phyloP scores from a whole-genome alignment of 2,329 filamentous ascomycete genomes.

The Cordyceps militaris region DNA sequence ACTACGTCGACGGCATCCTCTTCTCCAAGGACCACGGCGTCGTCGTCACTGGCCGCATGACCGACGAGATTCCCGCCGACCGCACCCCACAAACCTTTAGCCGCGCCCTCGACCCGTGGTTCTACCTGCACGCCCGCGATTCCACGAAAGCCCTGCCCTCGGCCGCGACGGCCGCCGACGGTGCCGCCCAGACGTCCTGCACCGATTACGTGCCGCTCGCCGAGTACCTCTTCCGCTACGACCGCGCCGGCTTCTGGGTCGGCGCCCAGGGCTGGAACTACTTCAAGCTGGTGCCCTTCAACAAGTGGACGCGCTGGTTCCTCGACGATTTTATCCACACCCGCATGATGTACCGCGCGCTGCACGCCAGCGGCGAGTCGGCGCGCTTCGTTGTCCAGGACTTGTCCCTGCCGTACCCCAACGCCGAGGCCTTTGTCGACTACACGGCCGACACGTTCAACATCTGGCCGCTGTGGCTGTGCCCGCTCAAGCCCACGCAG shows the following conservation, averaged over 20 bases:
- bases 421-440: slow-evolving; percentile 45
- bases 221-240: slow-evolving; percentile 72
- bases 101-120: slow-evolving; percentile 63
- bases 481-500: slow-evolving; percentile 42
- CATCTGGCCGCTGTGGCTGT: slow-evolving; percentile 57
- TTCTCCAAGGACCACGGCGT: slow-evolving; percentile 56
- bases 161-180: slow-evolving; percentile 12
- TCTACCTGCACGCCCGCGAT: slow-evolving; percentile 62
- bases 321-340: slow-evolving; percentile 69
- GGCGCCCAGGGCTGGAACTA: slow-evolving; percentile 59
- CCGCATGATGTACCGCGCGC: slow-evolving; percentile 64
- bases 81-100: slow-evolving; percentile 46
- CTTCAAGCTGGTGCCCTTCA: slow-evolving; percentile 60
- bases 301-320: slow-evolving; percentile 56
- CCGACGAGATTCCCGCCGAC: slow-evolving; percentile 40
- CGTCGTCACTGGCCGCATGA: slow-evolving; percentile 58
- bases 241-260: slow-evolving; percentile 70
- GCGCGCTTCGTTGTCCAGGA: slow-evolving; percentile 64
- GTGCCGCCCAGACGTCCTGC: slow-evolving; percentile 9
- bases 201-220: slow-evolving; percentile 58
- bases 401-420: slow-evolving; percentile 49
- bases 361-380: slow-evolving; percentile 60
- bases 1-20: slow-evolving; percentile 70
- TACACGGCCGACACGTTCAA: slow-evolving; percentile 43
- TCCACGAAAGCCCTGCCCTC: slow-evolving; percentile 25